Evolutionary conservation across 257 asterid genomes (phyloP), one percentile per base, ranked within the genome.

Genomic region (Haberlea rhodopensis): DNA sequence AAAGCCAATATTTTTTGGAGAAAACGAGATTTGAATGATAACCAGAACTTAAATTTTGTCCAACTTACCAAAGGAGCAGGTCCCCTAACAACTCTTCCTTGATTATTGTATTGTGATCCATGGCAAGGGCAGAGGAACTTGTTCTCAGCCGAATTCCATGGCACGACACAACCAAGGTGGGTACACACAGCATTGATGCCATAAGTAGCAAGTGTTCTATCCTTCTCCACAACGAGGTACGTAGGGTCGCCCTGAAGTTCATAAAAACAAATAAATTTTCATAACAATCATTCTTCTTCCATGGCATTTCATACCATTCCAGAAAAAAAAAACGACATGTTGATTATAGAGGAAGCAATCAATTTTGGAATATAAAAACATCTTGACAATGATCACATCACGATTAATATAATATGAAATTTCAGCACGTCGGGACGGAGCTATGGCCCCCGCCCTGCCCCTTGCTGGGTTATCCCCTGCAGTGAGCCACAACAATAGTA

Each of bases 81-180:
- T 34, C 99, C 99, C 72, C 97, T 78, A 37, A 92, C 95, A 69
- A 92, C 97, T 58, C 32, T 79, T 55, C 99, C 99, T 79, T 92
- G 95, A 60, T 87, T 87, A 79, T 89, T 87, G 89, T 92, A 92
- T 43, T 89, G 97, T 10, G 99, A 92, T 37, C 99, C 99, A 65
- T 92, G 97, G 86, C 96, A 92, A 15, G 99, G 99, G 81, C 99
- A 92, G 49, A 89, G 68, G 84, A 89, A 92, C 83, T 89, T 92
- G 74, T 85, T 92, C 85, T 92, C 99, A 11, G 97, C 96, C 5
- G 80, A 15, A 48, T 92, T 92, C 82, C 84, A 92, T 13, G 99
- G 97, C 53, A 92, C 99, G 0, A 92, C 99, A 76, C 97, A 92
- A 43, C 99, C 99, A 61, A 92, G 99, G 71, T 92, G 99, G 15